Conservation (phyloP, 129 eudicot species). For the Ambrosia trifida region DNA sequence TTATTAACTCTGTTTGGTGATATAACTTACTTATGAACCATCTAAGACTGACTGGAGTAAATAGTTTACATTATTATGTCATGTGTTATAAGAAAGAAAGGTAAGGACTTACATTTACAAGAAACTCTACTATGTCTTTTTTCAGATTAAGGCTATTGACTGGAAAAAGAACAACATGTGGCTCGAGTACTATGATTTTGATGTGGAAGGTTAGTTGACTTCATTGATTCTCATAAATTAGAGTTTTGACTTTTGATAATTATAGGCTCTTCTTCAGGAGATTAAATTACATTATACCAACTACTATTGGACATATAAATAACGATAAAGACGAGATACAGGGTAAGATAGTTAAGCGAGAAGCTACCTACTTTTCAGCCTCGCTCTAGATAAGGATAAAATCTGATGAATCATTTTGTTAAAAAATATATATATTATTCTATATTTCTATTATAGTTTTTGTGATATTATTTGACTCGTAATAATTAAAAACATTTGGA, state of each 20-base stretch:
- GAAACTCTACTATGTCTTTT: background rate
- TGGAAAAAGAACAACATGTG: background rate
- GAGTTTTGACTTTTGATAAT: background rate
- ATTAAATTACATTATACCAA: background rate
- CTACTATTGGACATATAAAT: background rate
- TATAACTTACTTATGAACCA: background rate
- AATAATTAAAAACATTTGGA: background rate
- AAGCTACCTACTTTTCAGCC: background rate
- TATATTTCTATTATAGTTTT: background rate
- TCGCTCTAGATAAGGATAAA: background rate
- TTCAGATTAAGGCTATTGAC: background rate
- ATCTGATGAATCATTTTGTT: background rate
- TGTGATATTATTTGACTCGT: background rate
- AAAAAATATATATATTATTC: background rate
- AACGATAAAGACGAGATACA: background rate
- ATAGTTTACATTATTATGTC: background rate
- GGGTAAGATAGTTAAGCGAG: background rate
- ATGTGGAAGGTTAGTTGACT: background rate
- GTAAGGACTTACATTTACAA: background rate
- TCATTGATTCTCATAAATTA: background rate
- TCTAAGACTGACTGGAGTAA: background rate
- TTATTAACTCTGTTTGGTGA: background rate
- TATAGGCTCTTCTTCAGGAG: background rate
- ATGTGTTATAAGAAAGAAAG: background rate
- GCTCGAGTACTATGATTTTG: slow-evolving; percentile 12